A percentile compares a stretch with the other conserved stretches of the same genome.
These are phyloP conservation scores for Lepraria neglecta DNA, from an alignment of 495 filamentous ascomycete species.

Conservation along the genomic window DNA sequence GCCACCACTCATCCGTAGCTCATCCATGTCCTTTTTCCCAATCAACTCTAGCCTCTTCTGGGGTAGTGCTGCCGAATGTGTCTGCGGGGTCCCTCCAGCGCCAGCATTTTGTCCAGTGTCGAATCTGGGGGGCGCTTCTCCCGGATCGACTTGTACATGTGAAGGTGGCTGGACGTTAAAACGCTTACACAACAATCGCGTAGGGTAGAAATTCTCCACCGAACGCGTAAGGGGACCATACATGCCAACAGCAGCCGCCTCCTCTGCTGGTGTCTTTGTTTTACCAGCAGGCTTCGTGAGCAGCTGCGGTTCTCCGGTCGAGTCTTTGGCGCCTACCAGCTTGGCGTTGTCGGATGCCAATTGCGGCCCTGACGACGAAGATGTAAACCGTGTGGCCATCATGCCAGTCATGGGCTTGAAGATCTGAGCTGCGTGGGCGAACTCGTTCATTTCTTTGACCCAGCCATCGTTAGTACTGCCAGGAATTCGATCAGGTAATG, in stretches of 20 bases:
- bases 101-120: constrained; percentile 23
- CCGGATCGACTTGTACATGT: constrained; percentile 59
- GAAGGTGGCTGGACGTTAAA: constrained; percentile 77
- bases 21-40: constrained; percentile 45
- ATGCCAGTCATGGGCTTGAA: constrained; percentile 87
- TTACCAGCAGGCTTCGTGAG: constrained; percentile 55
- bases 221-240: constrained; percentile 81
- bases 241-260: constrained; percentile 88
- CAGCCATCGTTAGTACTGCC: constrained; percentile 65
- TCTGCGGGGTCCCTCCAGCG: constrained; percentile 8
- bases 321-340: constrained; percentile 26
- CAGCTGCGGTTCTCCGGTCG: constrained; percentile 31
- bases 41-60: constrained; percentile 36
- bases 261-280: constrained; percentile 69
- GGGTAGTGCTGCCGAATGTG: constrained; percentile 26
- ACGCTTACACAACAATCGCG: constrained; percentile 81
- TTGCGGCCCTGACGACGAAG: constrained; percentile 45
- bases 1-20: constrained; percentile 45
- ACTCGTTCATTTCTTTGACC: constrained; percentile 75
- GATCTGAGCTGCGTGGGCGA: constrained; percentile 78
- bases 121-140: constrained; percentile 29
- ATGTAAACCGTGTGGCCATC: constrained; percentile 91
- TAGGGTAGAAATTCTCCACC: constrained; percentile 67
- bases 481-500: constrained; percentile 51
- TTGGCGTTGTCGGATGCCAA: constrained; percentile 41